Percentiles rank a stretch among this genome's conserved stretches.
Evolutionary conservation across 225 moss, liverwort and hornwort genomes (phyloP).

Genomic region (Bryum argenteum): DNA sequence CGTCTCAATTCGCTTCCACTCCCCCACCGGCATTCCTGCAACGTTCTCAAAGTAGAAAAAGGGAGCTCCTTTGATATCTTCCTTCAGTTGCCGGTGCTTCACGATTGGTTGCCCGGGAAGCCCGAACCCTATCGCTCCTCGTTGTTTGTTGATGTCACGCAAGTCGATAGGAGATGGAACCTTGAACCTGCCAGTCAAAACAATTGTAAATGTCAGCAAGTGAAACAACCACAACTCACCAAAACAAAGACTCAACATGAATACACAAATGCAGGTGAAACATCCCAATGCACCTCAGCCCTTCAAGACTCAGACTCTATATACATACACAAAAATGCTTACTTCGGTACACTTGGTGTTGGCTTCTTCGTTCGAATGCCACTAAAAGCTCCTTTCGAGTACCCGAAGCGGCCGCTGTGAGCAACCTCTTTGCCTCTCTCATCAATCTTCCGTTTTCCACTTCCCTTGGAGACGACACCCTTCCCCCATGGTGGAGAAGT

Average conservation of each 20-base stretch:
- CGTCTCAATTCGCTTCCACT: constrained; percentile 65
- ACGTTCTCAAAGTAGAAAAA: constrained; percentile 93
- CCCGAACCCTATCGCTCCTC: constrained; percentile 57
- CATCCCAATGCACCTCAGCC: neutral
- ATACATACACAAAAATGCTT: constrained; percentile 1
- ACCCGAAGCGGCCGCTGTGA: constrained; percentile 16
- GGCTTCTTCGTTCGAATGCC: constrained; percentile 1
- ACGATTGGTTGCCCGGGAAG: constrained; percentile 55
- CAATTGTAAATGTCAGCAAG: constrained; percentile 13
- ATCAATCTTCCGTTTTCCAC: constrained; percentile 34
- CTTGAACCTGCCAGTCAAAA: constrained; percentile 25
- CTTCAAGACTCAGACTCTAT: neutral
- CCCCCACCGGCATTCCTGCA: constrained; percentile 68
- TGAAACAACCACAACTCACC: neutral
- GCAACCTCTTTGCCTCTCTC: constrained; percentile 28
- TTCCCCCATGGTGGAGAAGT: constrained; percentile 17
- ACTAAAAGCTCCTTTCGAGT: constrained; percentile 14
- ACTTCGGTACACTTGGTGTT: constrained; percentile 1
- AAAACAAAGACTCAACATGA: neutral
- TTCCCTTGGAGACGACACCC: neutral
- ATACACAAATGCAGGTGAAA: neutral
- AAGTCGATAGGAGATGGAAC: neutral
- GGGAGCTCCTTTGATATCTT: constrained; percentile 61
- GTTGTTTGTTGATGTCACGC: constrained; percentile 18
- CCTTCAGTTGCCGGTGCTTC: constrained; percentile 47